Base-by-base conservation (phyloP, 352 stramenopile species). In the Phytophthora sojae region DNA sequence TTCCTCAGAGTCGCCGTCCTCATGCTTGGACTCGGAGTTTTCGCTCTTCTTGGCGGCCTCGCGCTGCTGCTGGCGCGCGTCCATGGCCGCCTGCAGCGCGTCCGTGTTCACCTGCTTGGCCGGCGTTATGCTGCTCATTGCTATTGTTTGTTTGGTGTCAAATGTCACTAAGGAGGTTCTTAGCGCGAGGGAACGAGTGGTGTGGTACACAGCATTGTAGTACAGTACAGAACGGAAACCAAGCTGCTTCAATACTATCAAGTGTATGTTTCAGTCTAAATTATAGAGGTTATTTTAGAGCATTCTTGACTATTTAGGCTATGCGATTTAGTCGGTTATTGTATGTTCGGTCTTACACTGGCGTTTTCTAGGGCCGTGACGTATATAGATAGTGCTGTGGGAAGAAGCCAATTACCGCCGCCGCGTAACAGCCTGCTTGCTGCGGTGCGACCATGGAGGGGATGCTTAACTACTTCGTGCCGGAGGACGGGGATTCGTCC, bases 381-480 rank as follows among this genome's bases (percentile, higher is more conserved):
- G 44, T 19, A 4, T n/a, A 25, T 29, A 30, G 8, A 25, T 29
- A 53, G 19, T 19, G 47, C 47, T 21, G 21, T n/a, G 7, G 44
- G n/a, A 29, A 53, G 47, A 53, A 53, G 47, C 47, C 21, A 29
- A 53, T n/a, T 29, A 19, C 42, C 42, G 47, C 4, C 47, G 47
- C n/a, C 47, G 47, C 47, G 66, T 55, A 69, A 74, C 67, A 69
- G 47, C 57, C 23, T 42, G 32, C 35, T 32, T 19, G 32, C 39
- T 50, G 30, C 26, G 26, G 4, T 17, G n/a, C 19, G 44, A 82
- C 37, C 37, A 95, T 95, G 88, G 88, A 95, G 62, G 86, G 88
- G 55, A 93, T 95, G 88, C 81, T 96, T 55, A 94, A 96, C 75
- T 96, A 96, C 76, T 94, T 94, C 56, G 79, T 96, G 57, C 89